Evolutionary conservation across 257 asterid species (phyloP).

Genomic region (Solanum etuberosum): DNA sequence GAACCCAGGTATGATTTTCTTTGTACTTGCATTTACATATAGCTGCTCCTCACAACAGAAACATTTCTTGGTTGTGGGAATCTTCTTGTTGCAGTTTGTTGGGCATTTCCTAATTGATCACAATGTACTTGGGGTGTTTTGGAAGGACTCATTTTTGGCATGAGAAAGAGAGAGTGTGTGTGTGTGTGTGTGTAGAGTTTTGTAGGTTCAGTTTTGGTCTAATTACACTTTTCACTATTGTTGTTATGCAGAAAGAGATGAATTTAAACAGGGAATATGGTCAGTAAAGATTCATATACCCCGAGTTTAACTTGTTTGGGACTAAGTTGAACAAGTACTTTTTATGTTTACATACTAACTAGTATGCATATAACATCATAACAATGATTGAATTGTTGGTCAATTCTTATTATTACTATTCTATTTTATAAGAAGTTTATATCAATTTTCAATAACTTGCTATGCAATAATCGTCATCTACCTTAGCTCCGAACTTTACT

Average conservation of each 20-base stretch:
- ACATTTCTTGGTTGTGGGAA: slow-evolving; percentile 24
- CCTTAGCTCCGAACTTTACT: neutral
- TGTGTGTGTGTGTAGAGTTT: neutral
- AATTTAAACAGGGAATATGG: neutral
- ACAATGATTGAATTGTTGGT: neutral
- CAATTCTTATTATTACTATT: too few relatives aligned
- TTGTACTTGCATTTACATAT: slow-evolving; percentile 3
- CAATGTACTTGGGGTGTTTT: slow-evolving; percentile 32
- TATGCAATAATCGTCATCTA: neutral
- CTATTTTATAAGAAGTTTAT: too few relatives aligned
- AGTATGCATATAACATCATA: neutral
- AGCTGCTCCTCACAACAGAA: slow-evolving; percentile 29
- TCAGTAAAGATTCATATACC: neutral
- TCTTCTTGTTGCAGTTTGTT: slow-evolving; percentile 84
- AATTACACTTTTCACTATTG: neutral
- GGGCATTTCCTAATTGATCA: slow-evolving; percentile 31
- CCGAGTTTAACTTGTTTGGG: neutral
- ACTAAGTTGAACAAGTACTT: neutral
- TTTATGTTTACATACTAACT: neutral
- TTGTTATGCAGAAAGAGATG: neutral
- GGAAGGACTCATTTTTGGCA: slow-evolving; percentile 39
- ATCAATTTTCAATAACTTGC: neutral
- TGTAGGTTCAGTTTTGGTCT: neutral
- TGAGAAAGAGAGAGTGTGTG: slow-evolving; percentile 19
- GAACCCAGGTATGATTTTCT: neutral